phyloP scores from a whole-genome alignment of 2,329 filamentous ascomycete species.

The Fusarium oxysporum region DNA sequence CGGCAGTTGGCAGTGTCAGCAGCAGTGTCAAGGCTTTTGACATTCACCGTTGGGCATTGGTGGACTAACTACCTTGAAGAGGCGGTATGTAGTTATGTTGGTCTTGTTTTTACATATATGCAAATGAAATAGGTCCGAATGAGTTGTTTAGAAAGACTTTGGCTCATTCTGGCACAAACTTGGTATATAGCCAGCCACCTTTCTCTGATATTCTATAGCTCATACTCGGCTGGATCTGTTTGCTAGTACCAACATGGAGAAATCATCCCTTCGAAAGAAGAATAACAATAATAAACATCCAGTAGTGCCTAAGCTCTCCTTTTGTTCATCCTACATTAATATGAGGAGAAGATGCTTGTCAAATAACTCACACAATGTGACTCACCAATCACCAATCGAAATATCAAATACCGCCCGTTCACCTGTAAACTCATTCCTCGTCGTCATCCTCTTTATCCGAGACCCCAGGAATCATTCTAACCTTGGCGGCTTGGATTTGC shows the following conservation, averaged over 20 bases:
- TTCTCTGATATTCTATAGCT: not conserved
- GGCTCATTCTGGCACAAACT: not conserved
- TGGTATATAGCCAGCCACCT: not conserved
- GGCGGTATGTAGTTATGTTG: not conserved
- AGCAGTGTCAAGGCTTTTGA: not conserved
- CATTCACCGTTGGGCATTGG: not conserved
- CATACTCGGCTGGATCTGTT: not conserved
- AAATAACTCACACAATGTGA: not conserved
- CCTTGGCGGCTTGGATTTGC: slow-evolving; percentile 9
- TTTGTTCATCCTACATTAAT: not conserved
- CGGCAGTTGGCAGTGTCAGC: not conserved
- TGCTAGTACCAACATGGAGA: not conserved
- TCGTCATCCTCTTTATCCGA: not conserved
- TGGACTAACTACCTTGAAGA: not conserved
- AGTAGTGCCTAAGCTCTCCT: not conserved
- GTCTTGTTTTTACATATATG: not conserved
- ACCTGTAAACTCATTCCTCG: not conserved
- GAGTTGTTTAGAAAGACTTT: not conserved
- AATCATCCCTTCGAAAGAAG: not conserved
- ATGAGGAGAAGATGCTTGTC: not conserved
- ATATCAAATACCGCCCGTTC: not conserved
- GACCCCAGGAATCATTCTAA: not conserved
- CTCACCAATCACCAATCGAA: not conserved
- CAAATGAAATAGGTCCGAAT: not conserved
- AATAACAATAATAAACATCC: not conserved